Base-by-base conservation (phyloP, 495 filamentous ascomycete genomes). In the Rostrohypoxylon terebratum region DNA sequence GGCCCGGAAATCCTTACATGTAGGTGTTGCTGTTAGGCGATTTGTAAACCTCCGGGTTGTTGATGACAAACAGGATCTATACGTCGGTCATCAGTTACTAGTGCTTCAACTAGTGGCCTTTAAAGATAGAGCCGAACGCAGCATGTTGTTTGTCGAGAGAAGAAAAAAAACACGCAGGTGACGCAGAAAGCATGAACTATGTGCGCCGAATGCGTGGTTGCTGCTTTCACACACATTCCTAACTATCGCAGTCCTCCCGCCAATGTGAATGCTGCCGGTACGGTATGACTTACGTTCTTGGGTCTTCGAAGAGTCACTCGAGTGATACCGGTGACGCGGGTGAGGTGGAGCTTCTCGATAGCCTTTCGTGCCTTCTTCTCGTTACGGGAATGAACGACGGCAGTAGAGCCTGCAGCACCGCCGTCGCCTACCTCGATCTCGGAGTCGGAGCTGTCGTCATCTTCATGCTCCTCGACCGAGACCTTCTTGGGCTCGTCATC, bases 331-430 rank as follows among this genome's bases (percentile, higher is more conserved):
- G 92, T 90, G 72, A 99, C 92, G 76, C 94, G 94, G 87, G 94
- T 96, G 80, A 99, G 86, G 77, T 97, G 95, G 77, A 98, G 88
- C 90, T 99, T 99, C 77, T 92, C 92, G 82, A 99, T 97, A 78
- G 93, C 93, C 87, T 98, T 98, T 80, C 96, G 89, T 62, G 96
- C 96, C 89, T 98, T 99, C 91, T 99, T 99, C 91, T 99, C 96
- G 86, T 97, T 97, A 82, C 96, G 93, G 76, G 93, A 97, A 88
- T 98, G 95, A 75, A 98, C 90, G 64, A 93, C 89, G 80, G 97
- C 92, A 48, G 89, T 87, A 72, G 93, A 93, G 78, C 95, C 95
- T 60, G 89, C 91, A 78, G 94, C 94, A 79, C 86, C 88, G 63
- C 84, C 84, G 33, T 90, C 91, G 67, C 87, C 92, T 66, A 87